Conservation (phyloP, 1,284 basidiomycete genomes). For the Rhodotorula sp. region DNA sequence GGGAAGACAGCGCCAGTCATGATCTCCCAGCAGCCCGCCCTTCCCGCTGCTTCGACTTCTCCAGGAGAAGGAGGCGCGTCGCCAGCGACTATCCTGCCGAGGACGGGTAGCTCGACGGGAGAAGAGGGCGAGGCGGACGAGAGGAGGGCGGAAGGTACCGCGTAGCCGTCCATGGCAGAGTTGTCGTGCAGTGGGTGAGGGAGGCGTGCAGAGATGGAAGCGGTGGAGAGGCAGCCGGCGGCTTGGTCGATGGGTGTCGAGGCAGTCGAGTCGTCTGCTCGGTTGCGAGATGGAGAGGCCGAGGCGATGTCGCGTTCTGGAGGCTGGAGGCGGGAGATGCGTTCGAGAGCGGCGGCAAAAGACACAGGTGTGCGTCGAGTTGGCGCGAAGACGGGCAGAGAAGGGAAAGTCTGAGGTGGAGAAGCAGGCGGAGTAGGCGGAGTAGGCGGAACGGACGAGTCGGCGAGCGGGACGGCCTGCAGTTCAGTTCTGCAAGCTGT, state of each 20-base stretch:
- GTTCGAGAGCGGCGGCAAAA: not conserved
- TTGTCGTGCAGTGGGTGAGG: constrained; percentile 14
- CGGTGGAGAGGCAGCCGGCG: not conserved
- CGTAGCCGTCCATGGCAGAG: constrained; percentile 20
- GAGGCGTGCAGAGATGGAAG: not conserved
- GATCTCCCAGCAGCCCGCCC: constrained; percentile 9
- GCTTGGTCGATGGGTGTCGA: not conserved
- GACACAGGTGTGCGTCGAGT: not conserved
- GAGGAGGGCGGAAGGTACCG: not conserved
- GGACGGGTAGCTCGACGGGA: not conserved
- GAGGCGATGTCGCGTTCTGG: not conserved
- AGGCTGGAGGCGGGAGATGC: not conserved
- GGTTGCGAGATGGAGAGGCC: not conserved
- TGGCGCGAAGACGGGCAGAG: not conserved
- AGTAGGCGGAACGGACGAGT: not conserved
- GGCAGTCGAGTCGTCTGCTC: not conserved
- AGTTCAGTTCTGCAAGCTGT: not conserved
- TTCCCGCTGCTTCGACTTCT: not conserved
- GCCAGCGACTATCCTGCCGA: constrained; percentile 10
- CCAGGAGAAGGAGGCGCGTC: not conserved
- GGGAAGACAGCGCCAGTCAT: constrained; percentile 19
- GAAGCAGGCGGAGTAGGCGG: not conserved
- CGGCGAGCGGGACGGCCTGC: too few relatives aligned
- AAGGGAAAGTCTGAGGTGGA: not conserved
- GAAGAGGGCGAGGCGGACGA: not conserved